Base-by-base conservation (phyloP, 495 filamentous ascomycete genomes). In the Letharia lupina region DNA sequence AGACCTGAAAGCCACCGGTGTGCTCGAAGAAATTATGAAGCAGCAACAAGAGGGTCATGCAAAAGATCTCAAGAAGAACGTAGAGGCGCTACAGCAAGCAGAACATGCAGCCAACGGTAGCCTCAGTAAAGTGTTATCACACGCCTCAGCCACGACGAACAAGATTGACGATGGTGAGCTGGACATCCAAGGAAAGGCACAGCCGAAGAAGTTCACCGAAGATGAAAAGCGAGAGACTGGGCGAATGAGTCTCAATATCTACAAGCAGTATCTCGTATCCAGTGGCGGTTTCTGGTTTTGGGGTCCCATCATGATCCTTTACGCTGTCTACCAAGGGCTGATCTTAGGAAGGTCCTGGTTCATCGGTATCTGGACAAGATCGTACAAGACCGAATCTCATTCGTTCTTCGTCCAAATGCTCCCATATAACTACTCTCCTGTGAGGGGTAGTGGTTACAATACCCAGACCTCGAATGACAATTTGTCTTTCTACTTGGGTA, bases 211-310 rank as follows among this genome's bases (percentile, higher is more conserved):
- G 70, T 93, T 93, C 66, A 82, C 89, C 50, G 85, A 90, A 69
- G 89, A 91, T 3, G 91, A 95, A 70, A 80, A 77, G 28, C 77
- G 85, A 66, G 87, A 90, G 67, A 77, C 78, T 41, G 91, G 91
- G 6, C 77, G 82, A 16, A 82, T 95, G 31, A 84, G 82, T 62
- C 76, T 78, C 15, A 72, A 73, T 3, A 79, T 93, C 11, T 95
- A 93, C 64, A 70, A 75, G 20, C 77, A 79, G 5, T 94, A 91
- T 65, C 68, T 95, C 0, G 77, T 75, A 33, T 80, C 86, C 2
- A 86, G 84, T 71, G 91, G 89, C 37, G 88, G 89, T 0, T 80
- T 80, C 66, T 72, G 75, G 61, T 86, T 83, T 65, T 92, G 89
- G 89, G 58, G 71, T 0, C 68, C 84, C 0, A 78, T 84, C 5